Evolutionary conservation across 2,329 filamentous ascomycete genomes (phyloP).

Genomic region (Teratosphaeria zuluensis): DNA sequence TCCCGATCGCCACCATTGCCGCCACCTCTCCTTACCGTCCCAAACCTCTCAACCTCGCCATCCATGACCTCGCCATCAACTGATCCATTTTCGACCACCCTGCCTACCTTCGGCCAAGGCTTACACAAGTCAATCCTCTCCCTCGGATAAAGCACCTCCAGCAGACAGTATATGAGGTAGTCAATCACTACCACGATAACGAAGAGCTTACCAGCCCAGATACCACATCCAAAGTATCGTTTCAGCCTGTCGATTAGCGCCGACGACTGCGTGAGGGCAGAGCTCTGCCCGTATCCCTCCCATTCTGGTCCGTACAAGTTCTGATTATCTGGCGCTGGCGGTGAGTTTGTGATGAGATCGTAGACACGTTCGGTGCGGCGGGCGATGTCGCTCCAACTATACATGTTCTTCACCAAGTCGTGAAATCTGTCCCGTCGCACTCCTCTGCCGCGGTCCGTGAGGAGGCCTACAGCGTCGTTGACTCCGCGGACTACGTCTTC

Average conservation of each 20-base stretch:
- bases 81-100: constrained; percentile 3
- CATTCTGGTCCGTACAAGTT: constrained; percentile 75
- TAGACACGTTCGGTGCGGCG: constrained; percentile 91
- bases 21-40: constrained; percentile 3
- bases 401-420: constrained; percentile 96
- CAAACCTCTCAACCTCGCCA: constrained; percentile 6
- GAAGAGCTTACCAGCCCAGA: constrained; percentile 97
- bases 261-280: constrained; percentile 54
- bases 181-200: constrained; percentile 91
- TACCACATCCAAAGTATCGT: constrained; percentile 92
- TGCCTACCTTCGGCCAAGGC: constrained; percentile 59
- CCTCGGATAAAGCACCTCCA: constrained; percentile 80
- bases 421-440: constrained; percentile 91
- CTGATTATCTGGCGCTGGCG: constrained; percentile 53
- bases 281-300: constrained; percentile 46
- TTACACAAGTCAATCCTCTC: constrained; percentile 79
- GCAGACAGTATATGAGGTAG: constrained; percentile 77
- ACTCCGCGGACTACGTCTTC: constrained; percentile 89
- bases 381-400: constrained; percentile 95
- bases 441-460: constrained; percentile 56
- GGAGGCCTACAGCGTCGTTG: constrained; percentile 73
- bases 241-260: constrained; percentile 91
- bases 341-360: constrained; percentile 78
- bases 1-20: not conserved
- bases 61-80: constrained; percentile 1